phyloP scores from a whole-genome alignment of 495 filamentous ascomycete species.

The Thozetella sp. region DNA sequence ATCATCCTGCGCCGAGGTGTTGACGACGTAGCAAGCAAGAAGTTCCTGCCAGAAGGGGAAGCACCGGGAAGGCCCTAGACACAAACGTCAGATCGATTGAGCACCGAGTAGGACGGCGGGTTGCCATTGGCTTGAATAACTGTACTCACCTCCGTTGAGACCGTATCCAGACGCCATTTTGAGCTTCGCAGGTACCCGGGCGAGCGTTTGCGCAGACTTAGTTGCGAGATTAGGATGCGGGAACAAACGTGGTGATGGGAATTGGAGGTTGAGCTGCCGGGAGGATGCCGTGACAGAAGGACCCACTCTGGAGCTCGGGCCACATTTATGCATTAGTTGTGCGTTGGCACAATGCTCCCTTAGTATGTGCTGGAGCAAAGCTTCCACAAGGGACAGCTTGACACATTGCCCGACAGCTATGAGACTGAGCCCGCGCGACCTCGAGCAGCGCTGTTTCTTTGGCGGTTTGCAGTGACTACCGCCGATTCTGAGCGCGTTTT shows the following conservation, averaged over 20 bases:
- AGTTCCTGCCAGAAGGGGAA: constrained; percentile 99
- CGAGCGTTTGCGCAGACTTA: constrained; percentile 17
- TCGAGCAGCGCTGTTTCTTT: background rate
- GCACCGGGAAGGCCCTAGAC: constrained; percentile 82
- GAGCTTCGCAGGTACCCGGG: constrained; percentile 21
- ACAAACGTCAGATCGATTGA: constrained; percentile 4
- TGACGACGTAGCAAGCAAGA: constrained; percentile 87
- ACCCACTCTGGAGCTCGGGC: background rate
- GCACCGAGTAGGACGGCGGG: constrained; percentile 7
- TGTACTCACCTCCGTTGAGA: constrained; percentile 70
- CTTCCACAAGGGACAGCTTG: background rate
- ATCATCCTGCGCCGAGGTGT: constrained; percentile 71
- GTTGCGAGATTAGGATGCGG: constrained; percentile 1
- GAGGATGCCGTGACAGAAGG: background rate
- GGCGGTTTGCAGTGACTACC: background rate
- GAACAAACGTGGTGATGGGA: background rate
- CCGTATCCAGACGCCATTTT: constrained; percentile 84
- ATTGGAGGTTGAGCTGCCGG: constrained; percentile 14
- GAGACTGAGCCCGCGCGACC: background rate
- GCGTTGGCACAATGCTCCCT: no score
- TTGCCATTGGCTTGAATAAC: constrained; percentile 10
- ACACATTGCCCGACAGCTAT: background rate
- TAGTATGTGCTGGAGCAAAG: no score
- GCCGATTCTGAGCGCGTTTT: background rate
- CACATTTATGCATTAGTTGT: constrained; percentile 2